phyloP scores from a whole-genome alignment of 345 rosid species.

The Populus tremula region DNA sequence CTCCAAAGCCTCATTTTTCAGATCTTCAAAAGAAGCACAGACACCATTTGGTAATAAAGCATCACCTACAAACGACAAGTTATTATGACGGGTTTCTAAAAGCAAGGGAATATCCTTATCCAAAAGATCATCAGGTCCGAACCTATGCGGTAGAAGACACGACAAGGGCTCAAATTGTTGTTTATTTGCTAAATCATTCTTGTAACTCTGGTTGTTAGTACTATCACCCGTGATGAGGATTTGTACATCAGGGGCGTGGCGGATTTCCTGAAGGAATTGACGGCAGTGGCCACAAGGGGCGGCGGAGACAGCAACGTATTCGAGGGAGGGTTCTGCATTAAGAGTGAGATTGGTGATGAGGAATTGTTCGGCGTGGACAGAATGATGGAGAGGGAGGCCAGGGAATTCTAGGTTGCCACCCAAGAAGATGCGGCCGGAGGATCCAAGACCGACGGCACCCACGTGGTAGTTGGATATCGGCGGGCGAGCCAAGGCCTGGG shows the following conservation, averaged over 20 bases:
- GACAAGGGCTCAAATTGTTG: slow-evolving; percentile 38
- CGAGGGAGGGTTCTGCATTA: slow-evolving; percentile 55
- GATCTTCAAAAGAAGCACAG: slow-evolving; percentile 4
- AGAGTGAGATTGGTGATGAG: slow-evolving; percentile 79
- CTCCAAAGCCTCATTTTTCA: slow-evolving; percentile 52
- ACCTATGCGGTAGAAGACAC: slow-evolving; percentile 61
- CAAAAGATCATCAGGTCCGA: slow-evolving; percentile 80
- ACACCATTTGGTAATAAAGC: slow-evolving; percentile 17
- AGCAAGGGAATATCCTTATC: slow-evolving; percentile 56
- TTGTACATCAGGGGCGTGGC: slow-evolving; percentile 53
- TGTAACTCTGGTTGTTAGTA: not conserved
- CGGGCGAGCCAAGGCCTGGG: slow-evolving; percentile 67
- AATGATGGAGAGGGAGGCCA: slow-evolving; percentile 82
- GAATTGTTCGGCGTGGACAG: slow-evolving; percentile 97
- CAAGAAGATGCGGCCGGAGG: slow-evolving; percentile 82
- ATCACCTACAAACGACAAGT: slow-evolving; percentile 24
- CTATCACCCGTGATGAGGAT: slow-evolving; percentile 44
- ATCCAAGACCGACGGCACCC: slow-evolving; percentile 78
- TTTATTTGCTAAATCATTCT: slow-evolving; percentile 4
- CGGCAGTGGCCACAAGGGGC: slow-evolving; percentile 99
- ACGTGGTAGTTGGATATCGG: slow-evolving; percentile 81
- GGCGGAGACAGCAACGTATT: slow-evolving; percentile 71
- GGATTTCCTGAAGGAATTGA: slow-evolving; percentile 87
- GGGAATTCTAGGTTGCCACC: slow-evolving; percentile 91
- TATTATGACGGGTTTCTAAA: slow-evolving; percentile 61